Evolutionary conservation across 306 rosid species (phyloP).

Genomic region (Quercus glauca): DNA sequence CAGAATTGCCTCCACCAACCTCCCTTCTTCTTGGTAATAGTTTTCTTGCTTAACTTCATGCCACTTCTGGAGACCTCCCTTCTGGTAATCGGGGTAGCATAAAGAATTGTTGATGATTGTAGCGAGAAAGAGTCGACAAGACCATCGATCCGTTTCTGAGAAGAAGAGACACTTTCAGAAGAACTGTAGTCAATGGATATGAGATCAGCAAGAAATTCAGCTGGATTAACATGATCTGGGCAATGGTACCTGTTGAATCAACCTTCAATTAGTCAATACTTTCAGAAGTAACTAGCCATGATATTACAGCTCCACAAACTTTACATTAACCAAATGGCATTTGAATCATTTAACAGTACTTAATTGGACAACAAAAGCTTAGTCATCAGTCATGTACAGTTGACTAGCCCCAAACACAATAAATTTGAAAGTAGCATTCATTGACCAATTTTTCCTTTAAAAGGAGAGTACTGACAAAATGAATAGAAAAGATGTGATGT

Average conservation of each 20-base stretch:
- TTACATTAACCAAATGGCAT: conserved; percentile 8
- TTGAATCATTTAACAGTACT: conserved; percentile 3
- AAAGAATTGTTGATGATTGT: conserved; percentile 50
- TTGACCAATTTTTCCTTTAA: background rate
- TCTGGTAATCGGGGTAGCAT: conserved; percentile 68
- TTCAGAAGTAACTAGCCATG: conserved; percentile 14
- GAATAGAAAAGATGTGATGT: background rate
- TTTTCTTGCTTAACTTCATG: conserved; percentile 36
- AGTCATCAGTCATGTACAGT: background rate
- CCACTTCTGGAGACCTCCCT: conserved; percentile 39
- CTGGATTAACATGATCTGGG: conserved; percentile 87
- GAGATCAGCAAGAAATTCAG: conserved; percentile 95
- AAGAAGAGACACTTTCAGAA: conserved; percentile 76
- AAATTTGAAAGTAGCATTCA: background rate
- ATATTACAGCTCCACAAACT: conserved; percentile 2
- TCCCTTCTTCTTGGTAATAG: conserved; percentile 50
- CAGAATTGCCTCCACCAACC: conserved; percentile 90
- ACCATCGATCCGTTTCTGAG: conserved; percentile 71
- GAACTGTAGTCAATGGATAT: conserved; percentile 90
- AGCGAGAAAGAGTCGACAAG: conserved; percentile 80
- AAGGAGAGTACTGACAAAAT: background rate
- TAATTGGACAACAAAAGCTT: conserved; percentile 12
- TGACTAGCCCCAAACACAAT: background rate
- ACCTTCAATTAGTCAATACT: conserved; percentile 21
- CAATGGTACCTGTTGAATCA: conserved; percentile 67